Base-by-base conservation (phyloP, 371 early-diverging fungal genomes). In the Lichtheimia ornata region DNA sequence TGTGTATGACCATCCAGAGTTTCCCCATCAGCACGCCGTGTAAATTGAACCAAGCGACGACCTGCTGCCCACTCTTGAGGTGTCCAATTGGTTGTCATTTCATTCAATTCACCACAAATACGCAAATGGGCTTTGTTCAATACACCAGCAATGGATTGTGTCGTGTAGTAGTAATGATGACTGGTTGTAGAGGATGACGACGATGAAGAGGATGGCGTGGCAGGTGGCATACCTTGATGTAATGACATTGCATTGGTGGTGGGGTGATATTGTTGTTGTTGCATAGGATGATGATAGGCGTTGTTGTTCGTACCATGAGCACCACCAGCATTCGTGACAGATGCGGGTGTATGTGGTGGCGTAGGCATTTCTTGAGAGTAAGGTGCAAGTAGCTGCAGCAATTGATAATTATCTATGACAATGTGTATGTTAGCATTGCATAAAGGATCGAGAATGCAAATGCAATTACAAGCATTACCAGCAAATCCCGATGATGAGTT, bases 11-110 rank as follows among this genome's bases (percentile, higher is more conserved):
- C 64, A 12, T 58, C 64, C 9, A 12, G 43, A 15, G 43, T 58
- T 35, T 30, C 50, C 9, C 49, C 50, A 27, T 53, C 59, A 18
- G 24, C 55, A 54, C 55, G 86, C 71, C 83, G 83, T 86, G 24
- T 56, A 69, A 93, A 92, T 61, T 89, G 89, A 5, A 92, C 90
- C 5, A 93, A 68, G 2, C 92, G 83, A 13, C 93, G 85, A 11
- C 87, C 82, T 35, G 71, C 72, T 25, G 76, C 73, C 73, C 79
- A 78, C 69, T 93, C 93, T 28, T 89, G 83, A 2, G 76, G 74
- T 0, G 86, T 72, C 86, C 85, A 88, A 53, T 85, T 72, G 41
- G 68, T 57, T 7, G 76, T 70, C 82, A 90, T 89, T 43, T 84
- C 82, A 43, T 78, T 72, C 67, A 87, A 73, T 63, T 90, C 81